These are phyloP conservation scores for Daldinia childiae DNA, from an alignment of 495 filamentous ascomycete genomes.

Conservation along the genomic window DNA sequence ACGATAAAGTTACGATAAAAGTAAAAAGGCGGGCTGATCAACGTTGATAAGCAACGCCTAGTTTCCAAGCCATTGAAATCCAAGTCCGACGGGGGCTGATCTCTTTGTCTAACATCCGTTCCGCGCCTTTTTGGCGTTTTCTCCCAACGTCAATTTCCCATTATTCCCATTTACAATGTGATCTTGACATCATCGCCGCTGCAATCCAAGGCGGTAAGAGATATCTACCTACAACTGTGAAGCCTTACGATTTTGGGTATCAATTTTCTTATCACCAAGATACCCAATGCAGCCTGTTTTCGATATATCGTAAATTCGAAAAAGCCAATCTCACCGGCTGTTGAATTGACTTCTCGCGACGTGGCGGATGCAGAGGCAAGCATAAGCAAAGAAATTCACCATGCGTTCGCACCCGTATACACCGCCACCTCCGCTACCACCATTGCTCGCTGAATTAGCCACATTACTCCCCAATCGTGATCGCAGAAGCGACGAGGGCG, in stretches of 20 bases:
- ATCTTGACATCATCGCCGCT: conserved; percentile 3
- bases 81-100: neutral
- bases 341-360: neutral
- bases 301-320: neutral
- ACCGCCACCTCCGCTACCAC: conserved; percentile 48
- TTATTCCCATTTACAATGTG: neutral
- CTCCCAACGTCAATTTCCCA: neutral
- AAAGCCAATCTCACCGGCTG: neutral
- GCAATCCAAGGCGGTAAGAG: conserved; percentile 3
- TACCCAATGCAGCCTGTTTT: neutral
- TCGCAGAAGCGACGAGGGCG: conserved; percentile 32
- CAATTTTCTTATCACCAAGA: neutral
- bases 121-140: neutral
- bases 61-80: neutral
- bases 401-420: conserved; percentile 54
- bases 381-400: conserved; percentile 7
- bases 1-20: conserved; percentile 14
- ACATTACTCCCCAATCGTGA: conserved; percentile 61
- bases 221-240: neutral
- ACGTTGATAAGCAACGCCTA: neutral
- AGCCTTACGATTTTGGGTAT: neutral
- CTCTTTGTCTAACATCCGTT: conserved; percentile 12
- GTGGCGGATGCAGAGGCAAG: neutral
- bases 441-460: conserved; percentile 55
- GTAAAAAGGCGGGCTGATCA: conserved; percentile 6